Evolutionary conservation across 768 basidiomycete genomes (phyloP), one percentile per base, ranked within the genome.

Genomic region (Nidularia pulvinata): DNA sequence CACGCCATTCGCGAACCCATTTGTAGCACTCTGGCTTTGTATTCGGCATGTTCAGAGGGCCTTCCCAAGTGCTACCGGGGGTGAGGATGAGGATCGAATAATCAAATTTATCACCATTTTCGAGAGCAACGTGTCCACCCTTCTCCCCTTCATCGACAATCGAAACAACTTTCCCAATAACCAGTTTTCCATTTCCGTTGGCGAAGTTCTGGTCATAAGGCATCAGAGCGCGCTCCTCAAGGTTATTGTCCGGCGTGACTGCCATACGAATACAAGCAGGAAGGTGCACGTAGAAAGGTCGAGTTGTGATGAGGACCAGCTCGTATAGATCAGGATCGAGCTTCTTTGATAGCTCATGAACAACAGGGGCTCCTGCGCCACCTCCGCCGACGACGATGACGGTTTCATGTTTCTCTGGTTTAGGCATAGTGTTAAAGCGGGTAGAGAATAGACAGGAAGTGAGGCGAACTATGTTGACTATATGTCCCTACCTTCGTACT

Each of bases 51-150:
- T 66, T 65, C 43, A 80, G 54, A 0, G 80, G 78, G 0, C 78
- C 83, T 5, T 65, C 58, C 82, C 82, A 89, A 7, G 57, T 65
- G 39, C 75, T 75, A 2, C 88, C 88, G 1, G 86, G 74, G 0
- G 84, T 78, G 36, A 89, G 65, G 46, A 89, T 73, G 47, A 89
- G 77, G 33, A 77, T 69, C 33, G 79, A 77, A 59, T 84, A 89
- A 7, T 64, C 58, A 11, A 89, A 55, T 13, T 61, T 62, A 44
- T 81, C 74, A 19, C 82, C 83, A 57, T 69, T 66, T 9, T 71
- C 71, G 6, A 90, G 73, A 5, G 77, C 69, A 7, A 89, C 74
- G 13, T 62, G 54, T 2, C 77, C 71, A 0, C 81, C 81, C n/a
- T 75, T 73, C 1, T 63, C 54, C 7, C 59, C 34, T 11, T 48